Evolutionary conservation across 2,329 filamentous ascomycete species (phyloP), one percentile per base, ranked within the genome.

Genomic region (Fusarium avenaceum): DNA sequence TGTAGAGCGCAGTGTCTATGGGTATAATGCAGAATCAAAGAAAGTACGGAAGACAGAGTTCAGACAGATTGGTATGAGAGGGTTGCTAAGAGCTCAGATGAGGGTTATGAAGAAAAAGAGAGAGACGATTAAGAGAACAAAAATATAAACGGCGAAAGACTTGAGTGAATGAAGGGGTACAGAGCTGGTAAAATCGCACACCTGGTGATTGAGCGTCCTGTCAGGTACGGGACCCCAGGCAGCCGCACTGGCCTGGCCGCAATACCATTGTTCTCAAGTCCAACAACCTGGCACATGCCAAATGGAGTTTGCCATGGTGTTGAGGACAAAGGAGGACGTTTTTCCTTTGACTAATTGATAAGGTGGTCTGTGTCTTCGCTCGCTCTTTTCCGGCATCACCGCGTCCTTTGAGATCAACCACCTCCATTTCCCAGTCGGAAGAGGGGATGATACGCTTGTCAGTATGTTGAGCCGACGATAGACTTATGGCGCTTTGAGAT

Each of bases 221-320:
- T 28, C 19, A 14, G 20, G 5, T 47, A 46, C 62, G 52, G 7
- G 45, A 47, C 22, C 8, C 6, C 33, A 9, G 54, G 53, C 50
- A 46, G 28, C 30, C 24, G 56, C 38, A 46, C 43, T 20, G 24
- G 19, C 44, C 46, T n/a, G 35, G 20, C 10, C 35, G 61, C 40
- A 67, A 64, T 67, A 32, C 51, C 50, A 65, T 63, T 66, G 58
- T 65, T 64, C 68, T 66, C 19, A 3, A 26, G 10, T 6, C 43
- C 54, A 45, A 38, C 30, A 56, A 20, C 33, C 19, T 42, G 2
- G 39, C 52, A 43, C 54, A 50, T 62, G 43, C 46, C 49, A 50
- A 26, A 43, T 39, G 35, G 15, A 17, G 45, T 57, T 51, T 39
- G 22, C 26, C 19, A 15, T 68, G 44, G n/a, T 60, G 13, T 55